Evolutionary conservation across 2,329 filamentous ascomycete genomes (phyloP), one percentile per base, ranked within the genome.

Genomic region (Ustulina deusta): DNA sequence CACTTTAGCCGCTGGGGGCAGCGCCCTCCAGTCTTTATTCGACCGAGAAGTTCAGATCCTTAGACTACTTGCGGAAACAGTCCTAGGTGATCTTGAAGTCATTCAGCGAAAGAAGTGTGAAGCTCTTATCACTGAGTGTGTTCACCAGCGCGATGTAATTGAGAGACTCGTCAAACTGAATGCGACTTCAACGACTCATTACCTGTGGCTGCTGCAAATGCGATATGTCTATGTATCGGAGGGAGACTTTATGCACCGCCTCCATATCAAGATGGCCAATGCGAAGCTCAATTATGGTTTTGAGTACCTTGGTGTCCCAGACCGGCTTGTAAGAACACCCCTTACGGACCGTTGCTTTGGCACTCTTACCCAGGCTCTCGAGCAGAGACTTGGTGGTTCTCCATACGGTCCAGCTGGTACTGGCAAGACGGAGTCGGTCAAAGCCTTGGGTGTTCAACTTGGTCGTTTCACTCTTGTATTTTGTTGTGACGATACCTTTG

Each of bases 401-500:
- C 96, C 96, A 0, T 99, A 99, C 76, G 96, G 96, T 59, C 96
- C 96, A 72, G 96, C 96, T 66, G 96, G 96, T 84, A 99, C 96
- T 51, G 96, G 96, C 79, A 99, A 99, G 82, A 99, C 96, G 0
- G 96, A 99, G 79, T 99, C 96, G 1, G 96, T 99, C 79, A 99
- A 99, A 81, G 96, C 96, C 22, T 87, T 99, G 29, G 97, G 96
- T 84, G 88, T 99, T 3, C 94, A 99, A 79, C 90, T 99, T 62
- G 97, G 96, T 78, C 91, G 97, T 68, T 99, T 99, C 79, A 99
- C 97, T 1, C 88, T 99, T 29, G 97, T 99, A 32, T 99, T 99
- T 84, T 99, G 97, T 80, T 99, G 96, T 83, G 96, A 99, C 78
- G 96, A 99, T 81, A 99, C 96, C 0, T 99, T 99, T 76, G 96